Evolutionary conservation across 306 rosid genomes (phyloP), one percentile per base, ranked within the genome.

Genomic region (Luffa aegyptiaca): DNA sequence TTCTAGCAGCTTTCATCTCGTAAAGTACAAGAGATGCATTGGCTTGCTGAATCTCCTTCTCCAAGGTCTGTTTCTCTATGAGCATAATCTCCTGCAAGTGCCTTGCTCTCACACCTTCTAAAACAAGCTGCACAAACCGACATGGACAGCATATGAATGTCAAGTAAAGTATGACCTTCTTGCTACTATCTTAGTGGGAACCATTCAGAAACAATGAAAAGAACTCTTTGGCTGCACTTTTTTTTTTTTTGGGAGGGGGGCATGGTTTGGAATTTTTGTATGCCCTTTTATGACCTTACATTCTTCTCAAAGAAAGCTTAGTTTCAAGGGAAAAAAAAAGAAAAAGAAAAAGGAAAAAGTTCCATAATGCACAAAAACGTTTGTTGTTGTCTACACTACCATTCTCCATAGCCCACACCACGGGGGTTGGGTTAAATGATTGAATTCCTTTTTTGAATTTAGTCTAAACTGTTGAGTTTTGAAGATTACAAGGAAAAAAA

Each of bases 101-200:
- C 77, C 88, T 89, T 45, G 96, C 90, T 84, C 87, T 85, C 37
- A 89, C 81, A 79, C 98, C 91, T 89, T 96, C 99, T 84, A 96
- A 82, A 80, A 93, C 94, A 87, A 96, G 98, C 99, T 96, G 89
- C 81, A 84, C 76, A 59, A 76, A 76, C 26, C 10, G 10, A 37
- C 1, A 71, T 46, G 41, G 53, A 46, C 6, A 46, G 73, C 49
- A 66, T 26, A 71, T 45, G 20, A 71, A 70, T 39, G 2, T 12
- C 76, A 70, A 39, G 39, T 55, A 18, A 53, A 53, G 17, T 53
- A 53, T 14, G 6, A 10, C 53, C 53, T 45, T 8, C 49, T 10
- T 8, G 11, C 42, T 39, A 3, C 9, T 44, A 44, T 44, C 46
- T 44, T 44, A 44, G 46, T 44, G 46, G 46, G 31, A 26, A 26